Base-by-base conservation (phyloP, 495 filamentous ascomycete species). In the Podospora bellae-mahoneyi region DNA sequence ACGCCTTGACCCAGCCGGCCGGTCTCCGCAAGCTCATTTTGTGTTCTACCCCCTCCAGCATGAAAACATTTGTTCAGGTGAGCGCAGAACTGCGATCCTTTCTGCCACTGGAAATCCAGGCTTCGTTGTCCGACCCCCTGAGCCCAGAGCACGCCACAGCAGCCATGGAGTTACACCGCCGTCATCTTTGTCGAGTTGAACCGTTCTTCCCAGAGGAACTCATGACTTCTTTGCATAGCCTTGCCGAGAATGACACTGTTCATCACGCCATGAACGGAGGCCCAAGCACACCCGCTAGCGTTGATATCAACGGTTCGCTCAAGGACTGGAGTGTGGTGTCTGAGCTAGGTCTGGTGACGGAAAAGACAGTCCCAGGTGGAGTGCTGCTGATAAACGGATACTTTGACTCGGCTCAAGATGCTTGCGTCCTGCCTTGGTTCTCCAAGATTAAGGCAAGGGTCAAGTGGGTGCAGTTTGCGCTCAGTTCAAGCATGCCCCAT, bases 331-430 rank as follows among this genome's bases (percentile, higher is more conserved):
- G 73, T 16, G 66, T 74, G 23, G 68, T 70, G 13, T 63, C 64
- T 2, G 39, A 66, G 9, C 62, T 82, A 62, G 64, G 70, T 26
- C 73, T 78, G 16, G 84, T 86, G 57, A 71, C 70, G 4, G 80
- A 74, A 0, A 70, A 74, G 1, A 82, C 80, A 5, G 73, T 86
- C 6, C 69, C 66, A 27, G 66, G 66, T 3, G 66, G 66, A 3
- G 18, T 68, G 27, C n/a, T 68, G 66, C 27, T 88, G 2, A 77
- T 83, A 27, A 86, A 88, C 64, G 85, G 84, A 2, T 67, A 75
- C 0, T 79, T 83, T 54, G 85, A 87, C 60, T 80, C 83, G 64
- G 80, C 80, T 2, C 78, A 81, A 62, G 84, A 86, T 66, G 72
- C 75, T 1, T 73, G 74, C 4, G 74, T 81, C 48, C 71, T 72